Percentiles rank a stretch among this genome's conserved stretches.
Evolutionary conservation across 2,329 filamentous ascomycete genomes (phyloP).

Genomic region (Phyllosticta ampelicida): DNA sequence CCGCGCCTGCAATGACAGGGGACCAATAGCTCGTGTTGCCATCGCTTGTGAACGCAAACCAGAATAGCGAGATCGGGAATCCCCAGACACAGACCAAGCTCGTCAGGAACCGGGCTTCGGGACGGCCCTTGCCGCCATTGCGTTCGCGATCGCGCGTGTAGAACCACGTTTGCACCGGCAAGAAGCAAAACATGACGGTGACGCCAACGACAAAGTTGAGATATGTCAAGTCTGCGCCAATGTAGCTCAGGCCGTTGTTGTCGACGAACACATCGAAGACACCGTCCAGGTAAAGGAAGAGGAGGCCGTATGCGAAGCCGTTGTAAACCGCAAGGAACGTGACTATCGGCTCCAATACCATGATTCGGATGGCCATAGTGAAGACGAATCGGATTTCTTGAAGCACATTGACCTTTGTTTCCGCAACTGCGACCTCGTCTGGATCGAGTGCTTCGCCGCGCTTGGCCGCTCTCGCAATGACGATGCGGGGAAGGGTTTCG

Average conservation of each 20-base stretch:
- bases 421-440: conserved; percentile 4
- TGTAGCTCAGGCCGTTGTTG: conserved; percentile 58
- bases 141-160: conserved; percentile 45
- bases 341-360: conserved; percentile 40
- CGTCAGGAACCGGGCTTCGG: conserved; percentile 47
- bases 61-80: conserved; percentile 31
- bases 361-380: conserved; percentile 20
- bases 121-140: conserved; percentile 41
- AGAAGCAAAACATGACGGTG: conserved; percentile 52
- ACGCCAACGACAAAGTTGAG: conserved; percentile 74
- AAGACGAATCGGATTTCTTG: conserved; percentile 9
- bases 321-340: conserved; percentile 38
- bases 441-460: conserved; percentile 1
- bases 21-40: conserved; percentile 10
- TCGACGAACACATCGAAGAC: conserved; percentile 65
- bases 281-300: conserved; percentile 79
- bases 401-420: conserved; percentile 6
- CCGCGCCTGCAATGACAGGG: conserved; percentile 3
- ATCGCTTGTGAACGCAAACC: conserved; percentile 23
- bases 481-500: conserved; percentile 8
- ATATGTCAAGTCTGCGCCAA: conserved; percentile 66
- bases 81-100: conserved; percentile 42
- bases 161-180: conserved; percentile 40
- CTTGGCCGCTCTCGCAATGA: conserved; percentile 6
- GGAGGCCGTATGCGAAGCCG: conserved; percentile 51